Conservation (phyloP, 345 rosid genomes). For the Erysimum cheiranthoides region DNA sequence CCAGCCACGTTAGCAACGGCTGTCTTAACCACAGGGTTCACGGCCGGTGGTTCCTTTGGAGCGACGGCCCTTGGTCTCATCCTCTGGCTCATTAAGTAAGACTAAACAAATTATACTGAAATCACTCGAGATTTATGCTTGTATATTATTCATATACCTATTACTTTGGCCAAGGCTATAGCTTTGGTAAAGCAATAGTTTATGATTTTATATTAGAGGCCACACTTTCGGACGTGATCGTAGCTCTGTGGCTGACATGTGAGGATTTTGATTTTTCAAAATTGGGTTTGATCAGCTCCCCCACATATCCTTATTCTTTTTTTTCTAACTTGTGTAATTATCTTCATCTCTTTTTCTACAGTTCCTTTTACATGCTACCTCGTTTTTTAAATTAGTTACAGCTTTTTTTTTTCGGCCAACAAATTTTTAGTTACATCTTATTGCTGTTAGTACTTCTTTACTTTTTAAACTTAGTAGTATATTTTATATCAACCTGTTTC, state of each 20-base stretch:
- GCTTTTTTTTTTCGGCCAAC: no score
- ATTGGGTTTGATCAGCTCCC: neutral
- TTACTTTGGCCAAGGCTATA: no score
- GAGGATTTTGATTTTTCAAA: neutral
- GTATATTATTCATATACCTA: constrained; percentile 17
- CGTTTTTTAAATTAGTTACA: no score
- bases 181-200: neutral
- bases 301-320: neutral
- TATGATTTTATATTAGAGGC: neutral
- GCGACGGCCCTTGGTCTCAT: constrained; percentile 63
- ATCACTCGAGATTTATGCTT: constrained; percentile 20
- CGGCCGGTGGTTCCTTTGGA: constrained; percentile 61
- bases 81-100: constrained; percentile 70
- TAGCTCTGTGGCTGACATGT: neutral
- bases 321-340: neutral
- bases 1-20: constrained; percentile 64
- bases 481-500: neutral
- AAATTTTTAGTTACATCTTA: neutral
- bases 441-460: neutral
- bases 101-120: neutral
- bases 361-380: neutral
- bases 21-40: constrained; percentile 62
- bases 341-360: neutral
- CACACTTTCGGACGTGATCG: neutral
- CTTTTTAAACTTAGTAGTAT: neutral